Base-by-base conservation (phyloP, 768 basidiomycete genomes). In the Pisolithus orientalis region DNA sequence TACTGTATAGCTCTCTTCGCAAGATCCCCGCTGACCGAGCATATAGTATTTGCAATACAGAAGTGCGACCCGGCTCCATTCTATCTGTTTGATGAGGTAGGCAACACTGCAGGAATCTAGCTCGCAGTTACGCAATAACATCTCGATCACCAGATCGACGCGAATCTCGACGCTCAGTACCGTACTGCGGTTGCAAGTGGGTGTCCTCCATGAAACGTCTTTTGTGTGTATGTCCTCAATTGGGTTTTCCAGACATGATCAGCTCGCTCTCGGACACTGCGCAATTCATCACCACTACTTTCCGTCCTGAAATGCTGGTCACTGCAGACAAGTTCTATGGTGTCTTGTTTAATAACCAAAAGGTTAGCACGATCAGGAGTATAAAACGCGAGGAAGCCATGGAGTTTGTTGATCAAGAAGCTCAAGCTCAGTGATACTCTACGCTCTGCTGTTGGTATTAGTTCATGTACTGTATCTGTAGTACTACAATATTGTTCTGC, bases 61-160 rank as follows among this genome's bases (percentile, higher is more conserved):
- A 97, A 96, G 70, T 98, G 95, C 65, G 96, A 99, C 62, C 96
- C 96, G 2, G 95, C 96, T 0, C 96, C 96, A 2, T 99, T 99
- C 74, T 98, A 98, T 69, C 77, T 99, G n/a, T 98, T 99, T 61
- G 96, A 99, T 65, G 96, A 98, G 76, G 87, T 85, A 55, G 16
- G 44, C 29, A n/a, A 38, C 31, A 21, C 16, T 39, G 32, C 13
- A 28, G 4, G 6, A 13, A 8, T 21, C 16, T 17, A 47, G 13
- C 46, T 47, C 21, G 11, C 32, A 13, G 46, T 44, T 16, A 16
- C 28, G 34, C 34, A 51, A 51, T 45, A 32, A 53, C 31, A 32
- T 40, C 43, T 39, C 16, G 11, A 27, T 8, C 27, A 9, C 43
- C 52, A 88, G 86, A 98, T 99, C 63, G 96, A 99, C 63, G 96